Base-by-base conservation (phyloP, 805 yeast species). In the Spathaspora arborariae region DNA sequence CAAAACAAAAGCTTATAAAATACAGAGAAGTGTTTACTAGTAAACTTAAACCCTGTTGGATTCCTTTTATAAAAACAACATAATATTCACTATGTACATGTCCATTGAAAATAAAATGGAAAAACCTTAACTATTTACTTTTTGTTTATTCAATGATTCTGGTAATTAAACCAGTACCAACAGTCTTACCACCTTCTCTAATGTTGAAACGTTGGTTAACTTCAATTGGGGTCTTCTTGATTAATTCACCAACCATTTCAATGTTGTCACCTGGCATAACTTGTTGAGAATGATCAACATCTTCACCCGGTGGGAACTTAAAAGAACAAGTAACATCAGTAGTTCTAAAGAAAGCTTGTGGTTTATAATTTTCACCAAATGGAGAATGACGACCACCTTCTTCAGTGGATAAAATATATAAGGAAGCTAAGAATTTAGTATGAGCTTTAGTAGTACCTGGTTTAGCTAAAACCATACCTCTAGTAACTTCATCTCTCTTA, bases 381-480 rank as follows among this genome's bases (percentile, higher is more conserved):
- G 96, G 95, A 54, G 96, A 87, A 79, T 89, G 96, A 78, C 99
- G 92, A 64, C 99, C 99, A 81, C 99, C 99, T 78, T 94, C 99
- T 65, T 94, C 98, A 74, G 89, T 86, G 66, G 96, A 81, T 68
- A 94, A 80, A 55, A 92, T 82, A 74, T 94, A 94, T 65, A 92
- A 74, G 43, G 98, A 92, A 52, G 97, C 91, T 67, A 94, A 80
- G 79, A 92, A 82, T 79, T 88, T 90, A 70, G 85, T 83, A 84
- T 91, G 96, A 51, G 98, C 87, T 72, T 86, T 82, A 62, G 92
- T 88, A 55, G 96, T 75, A 56, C 88, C 92, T 62, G 96, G 91
- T 79, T 90, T 91, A 67, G 96, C 86, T 60, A 90, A 75, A 58
- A 94, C 95, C 98, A 92, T 92, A 76, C 99, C 99, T 78, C 99